Conservation (phyloP, 2,329 filamentous ascomycete genomes). For the Aspergillus jensenii region DNA sequence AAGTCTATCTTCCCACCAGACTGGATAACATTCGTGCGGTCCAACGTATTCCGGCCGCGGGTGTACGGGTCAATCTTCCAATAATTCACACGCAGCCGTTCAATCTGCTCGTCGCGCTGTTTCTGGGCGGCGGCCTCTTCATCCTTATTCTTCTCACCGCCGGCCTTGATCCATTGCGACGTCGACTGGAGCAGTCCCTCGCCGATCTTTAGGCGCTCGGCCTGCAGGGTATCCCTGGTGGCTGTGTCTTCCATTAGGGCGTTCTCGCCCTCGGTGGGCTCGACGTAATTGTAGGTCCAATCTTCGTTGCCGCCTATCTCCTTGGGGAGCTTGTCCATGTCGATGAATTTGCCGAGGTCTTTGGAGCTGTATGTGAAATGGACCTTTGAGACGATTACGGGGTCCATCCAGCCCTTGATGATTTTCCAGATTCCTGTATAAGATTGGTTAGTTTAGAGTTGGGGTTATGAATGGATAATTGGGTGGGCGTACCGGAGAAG, state of each 20-base stretch:
- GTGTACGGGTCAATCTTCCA: slow-evolving; percentile 88
- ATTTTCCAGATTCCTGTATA: slow-evolving; percentile 80
- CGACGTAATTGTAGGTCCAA: slow-evolving; percentile 77
- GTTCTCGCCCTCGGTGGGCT: slow-evolving; percentile 75
- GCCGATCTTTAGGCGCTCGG: slow-evolving; percentile 64
- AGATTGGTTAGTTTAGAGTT: background rate
- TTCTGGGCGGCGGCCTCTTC: slow-evolving; percentile 52
- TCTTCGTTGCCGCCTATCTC: slow-evolving; percentile 81
- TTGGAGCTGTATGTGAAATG: slow-evolving; percentile 79
- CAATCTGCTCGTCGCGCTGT: slow-evolving; percentile 62
- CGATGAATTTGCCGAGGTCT: slow-evolving; percentile 75
- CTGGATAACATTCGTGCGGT: slow-evolving; percentile 71
- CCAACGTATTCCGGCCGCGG: slow-evolving; percentile 75
- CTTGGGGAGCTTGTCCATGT: slow-evolving; percentile 65
- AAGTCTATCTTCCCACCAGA: slow-evolving; percentile 67
- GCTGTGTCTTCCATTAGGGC: slow-evolving; percentile 64
- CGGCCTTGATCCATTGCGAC: slow-evolving; percentile 66
- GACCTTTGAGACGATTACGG: slow-evolving; percentile 89
- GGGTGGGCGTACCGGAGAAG: slow-evolving; percentile 68
- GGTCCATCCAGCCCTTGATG: slow-evolving; percentile 92
- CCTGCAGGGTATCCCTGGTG: slow-evolving; percentile 62
- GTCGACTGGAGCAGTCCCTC: slow-evolving; percentile 73
- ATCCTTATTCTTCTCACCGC: slow-evolving; percentile 42
- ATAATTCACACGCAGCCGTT: slow-evolving; percentile 70
- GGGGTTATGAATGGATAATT: background rate